These are phyloP conservation scores for Veloboletus limbatus DNA, from an alignment of 1,284 basidiomycete species.

Conservation along the genomic window DNA sequence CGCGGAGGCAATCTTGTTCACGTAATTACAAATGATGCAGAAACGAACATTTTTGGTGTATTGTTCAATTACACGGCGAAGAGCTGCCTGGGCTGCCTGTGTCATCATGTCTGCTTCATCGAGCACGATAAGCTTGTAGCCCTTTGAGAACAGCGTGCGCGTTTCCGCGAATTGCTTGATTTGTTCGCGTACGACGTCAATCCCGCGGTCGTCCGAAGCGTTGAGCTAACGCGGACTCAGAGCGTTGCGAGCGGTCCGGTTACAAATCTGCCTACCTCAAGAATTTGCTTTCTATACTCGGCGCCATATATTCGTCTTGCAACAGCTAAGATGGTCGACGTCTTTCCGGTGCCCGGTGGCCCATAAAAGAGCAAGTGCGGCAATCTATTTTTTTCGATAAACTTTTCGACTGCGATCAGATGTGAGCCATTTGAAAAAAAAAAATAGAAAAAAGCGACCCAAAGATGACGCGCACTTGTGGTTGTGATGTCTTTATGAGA, in stretches of 20 bases:
- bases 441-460: not conserved
- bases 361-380: slow-evolving; percentile 98
- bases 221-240: slow-evolving; percentile 62
- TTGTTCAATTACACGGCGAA: slow-evolving; percentile 96
- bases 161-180: slow-evolving; percentile 99
- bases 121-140: slow-evolving; percentile 96
- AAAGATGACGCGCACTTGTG: slow-evolving; percentile 65
- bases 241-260: not conserved
- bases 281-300: slow-evolving; percentile 84
- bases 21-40: slow-evolving; percentile 99
- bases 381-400: slow-evolving; percentile 91
- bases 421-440: slow-evolving; percentile 14
- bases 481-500: slow-evolving; percentile 92
- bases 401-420: slow-evolving; percentile 78
- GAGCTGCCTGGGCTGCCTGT: slow-evolving; percentile 92
- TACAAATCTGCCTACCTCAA: slow-evolving; percentile 66
- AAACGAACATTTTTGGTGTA: slow-evolving; percentile 99
- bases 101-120: slow-evolving; percentile 99
- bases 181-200: slow-evolving; percentile 97
- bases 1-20: slow-evolving; percentile 98
- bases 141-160: slow-evolving; percentile 85
- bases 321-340: slow-evolving; percentile 96
- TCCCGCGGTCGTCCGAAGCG: slow-evolving; percentile 96
- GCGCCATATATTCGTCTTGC: slow-evolving; percentile 90
- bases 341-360: slow-evolving; percentile 97